Evolutionary conservation across 306 rosid genomes (phyloP).

Genomic region (Quercus glauca): DNA sequence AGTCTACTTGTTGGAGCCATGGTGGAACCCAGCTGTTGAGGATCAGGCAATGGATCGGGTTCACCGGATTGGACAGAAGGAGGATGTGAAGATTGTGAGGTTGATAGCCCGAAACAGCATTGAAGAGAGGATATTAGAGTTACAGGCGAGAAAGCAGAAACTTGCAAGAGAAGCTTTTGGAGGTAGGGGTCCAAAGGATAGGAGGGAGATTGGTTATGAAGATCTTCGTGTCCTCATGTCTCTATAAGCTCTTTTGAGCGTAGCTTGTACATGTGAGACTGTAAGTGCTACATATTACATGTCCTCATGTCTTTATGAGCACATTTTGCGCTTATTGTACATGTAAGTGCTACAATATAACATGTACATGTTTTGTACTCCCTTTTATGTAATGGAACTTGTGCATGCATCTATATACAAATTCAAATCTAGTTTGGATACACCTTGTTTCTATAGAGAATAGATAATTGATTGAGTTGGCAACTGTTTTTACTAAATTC

Average conservation of each 20-base stretch:
- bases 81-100: slow-evolving; percentile 69
- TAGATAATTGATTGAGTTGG: too few relatives aligned
- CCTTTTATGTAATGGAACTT: too few relatives aligned
- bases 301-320: not conserved
- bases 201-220: slow-evolving; percentile 35
- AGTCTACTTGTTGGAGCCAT: slow-evolving; percentile 81
- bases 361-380: not conserved
- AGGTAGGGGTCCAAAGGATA: slow-evolving; percentile 17
- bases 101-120: slow-evolving; percentile 63
- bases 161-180: slow-evolving; percentile 47
- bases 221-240: slow-evolving; percentile 61
- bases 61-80: slow-evolving; percentile 81
- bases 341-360: not conserved
- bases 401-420: too few relatives aligned
- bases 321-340: not conserved
- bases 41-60: slow-evolving; percentile 87
- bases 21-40: slow-evolving; percentile 95
- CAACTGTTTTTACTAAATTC: too few relatives aligned
- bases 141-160: slow-evolving; percentile 64
- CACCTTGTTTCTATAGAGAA: too few relatives aligned
- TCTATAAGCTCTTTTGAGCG: slow-evolving; percentile 16
- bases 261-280: not conserved
- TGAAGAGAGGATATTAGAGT: slow-evolving; percentile 53
- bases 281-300: not conserved
- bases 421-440: too few relatives aligned